A percentile compares a stretch with the other conserved stretches of the same genome.
These are phyloP conservation scores for Cladosporium sp. DNA, from an alignment of 2,329 filamentous ascomycete genomes.

Conservation along the genomic window DNA sequence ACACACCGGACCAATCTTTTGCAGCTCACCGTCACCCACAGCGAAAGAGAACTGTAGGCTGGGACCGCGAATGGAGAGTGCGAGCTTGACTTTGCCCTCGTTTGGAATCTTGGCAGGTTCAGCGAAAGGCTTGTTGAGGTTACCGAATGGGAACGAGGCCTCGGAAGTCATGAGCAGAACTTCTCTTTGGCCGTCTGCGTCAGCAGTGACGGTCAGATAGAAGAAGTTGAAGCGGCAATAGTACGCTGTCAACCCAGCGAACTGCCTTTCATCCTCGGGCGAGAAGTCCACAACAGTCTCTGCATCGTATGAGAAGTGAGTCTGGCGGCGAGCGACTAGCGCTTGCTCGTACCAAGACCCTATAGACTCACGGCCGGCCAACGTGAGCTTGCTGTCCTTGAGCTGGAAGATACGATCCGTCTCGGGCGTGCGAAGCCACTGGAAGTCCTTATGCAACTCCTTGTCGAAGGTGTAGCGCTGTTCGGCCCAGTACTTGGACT, in stretches of 20 bases:
- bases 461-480: conserved; percentile 17
- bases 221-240: conserved; percentile 21
- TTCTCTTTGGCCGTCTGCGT: conserved; percentile 16
- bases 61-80: conserved; percentile 9
- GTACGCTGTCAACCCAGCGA: conserved; percentile 18
- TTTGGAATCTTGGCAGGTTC: conserved; percentile 11
- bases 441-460: conserved; percentile 17
- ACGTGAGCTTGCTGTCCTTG: not conserved
- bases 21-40: conserved; percentile 7
- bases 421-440: conserved; percentile 19
- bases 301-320: conserved; percentile 18
- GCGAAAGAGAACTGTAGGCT: conserved; percentile 16
- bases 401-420: conserved; percentile 15
- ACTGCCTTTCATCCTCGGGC: conserved; percentile 17
- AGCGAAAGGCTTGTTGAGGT: conserved; percentile 8
- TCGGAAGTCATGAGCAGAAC: conserved; percentile 16
- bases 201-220: conserved; percentile 11
- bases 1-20: conserved; percentile 12
- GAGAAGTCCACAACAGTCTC: conserved; percentile 17
- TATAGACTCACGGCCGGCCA: conserved; percentile 13
- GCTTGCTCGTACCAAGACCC: conserved; percentile 17
- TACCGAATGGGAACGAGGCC: conserved; percentile 10
- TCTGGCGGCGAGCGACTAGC: conserved; percentile 15
- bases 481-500: conserved; percentile 18
- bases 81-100: conserved; percentile 18